phyloP scores from a whole-genome alignment of 768 basidiomycete genomes.

The Tulasnella sp. region DNA sequence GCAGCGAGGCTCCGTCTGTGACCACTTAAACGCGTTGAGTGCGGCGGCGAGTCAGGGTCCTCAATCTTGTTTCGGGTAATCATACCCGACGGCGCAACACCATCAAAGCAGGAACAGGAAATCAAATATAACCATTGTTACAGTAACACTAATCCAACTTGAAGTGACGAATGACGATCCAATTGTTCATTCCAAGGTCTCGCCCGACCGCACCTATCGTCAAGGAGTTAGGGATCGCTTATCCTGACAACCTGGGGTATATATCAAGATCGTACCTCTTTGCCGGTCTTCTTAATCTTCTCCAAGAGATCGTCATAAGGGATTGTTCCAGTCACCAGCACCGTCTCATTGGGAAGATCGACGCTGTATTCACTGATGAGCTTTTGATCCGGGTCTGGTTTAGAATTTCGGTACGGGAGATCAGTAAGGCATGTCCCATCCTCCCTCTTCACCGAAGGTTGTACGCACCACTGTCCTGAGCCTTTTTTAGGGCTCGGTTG shows the following conservation, averaged over 20 bases:
- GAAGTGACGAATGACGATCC: background rate
- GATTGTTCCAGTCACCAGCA: slow-evolving; percentile 59
- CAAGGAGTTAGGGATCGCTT: background rate
- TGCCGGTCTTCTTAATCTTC: slow-evolving; percentile 88
- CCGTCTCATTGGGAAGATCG: slow-evolving; percentile 65
- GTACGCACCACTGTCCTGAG: slow-evolving; percentile 38
- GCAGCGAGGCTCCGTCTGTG: no score
- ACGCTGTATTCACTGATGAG: slow-evolving; percentile 55
- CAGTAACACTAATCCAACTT: background rate
- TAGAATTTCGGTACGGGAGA: background rate
- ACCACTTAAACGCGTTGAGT: no score
- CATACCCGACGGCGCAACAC: background rate
- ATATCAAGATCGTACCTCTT: slow-evolving; percentile 54
- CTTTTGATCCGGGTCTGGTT: slow-evolving; percentile 40
- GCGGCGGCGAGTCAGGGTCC: no score
- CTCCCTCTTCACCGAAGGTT: background rate
- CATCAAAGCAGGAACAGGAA: background rate
- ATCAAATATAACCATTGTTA: background rate
- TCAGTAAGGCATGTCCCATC: background rate
- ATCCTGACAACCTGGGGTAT: background rate
- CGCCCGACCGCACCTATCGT: background rate
- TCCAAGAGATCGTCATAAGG: slow-evolving; percentile 62
- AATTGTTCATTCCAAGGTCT: background rate
- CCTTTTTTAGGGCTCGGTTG: slow-evolving; percentile 63
- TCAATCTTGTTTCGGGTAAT: no score